Evolutionary conservation across 345 rosid genomes (phyloP), one percentile per base, ranked within the genome.

Genomic region (Raphanus sativus): DNA sequence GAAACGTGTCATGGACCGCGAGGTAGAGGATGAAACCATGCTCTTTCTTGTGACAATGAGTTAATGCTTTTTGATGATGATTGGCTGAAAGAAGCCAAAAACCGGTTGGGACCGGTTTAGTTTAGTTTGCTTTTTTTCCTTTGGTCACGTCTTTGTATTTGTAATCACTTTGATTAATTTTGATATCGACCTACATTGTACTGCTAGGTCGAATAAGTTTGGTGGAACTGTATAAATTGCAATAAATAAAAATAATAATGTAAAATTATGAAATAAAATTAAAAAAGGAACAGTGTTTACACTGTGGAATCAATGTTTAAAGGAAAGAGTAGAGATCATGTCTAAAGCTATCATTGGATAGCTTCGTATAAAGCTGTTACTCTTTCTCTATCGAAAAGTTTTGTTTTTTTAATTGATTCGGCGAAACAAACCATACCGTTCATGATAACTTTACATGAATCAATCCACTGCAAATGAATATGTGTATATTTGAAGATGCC

Each of bases 351-450:
- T 63, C 29, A 69, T 69, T 69, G 32, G 64, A 69, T 52, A 69
- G 72, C 30, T 72, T 38, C 67, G 76, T 65, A 65, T 77, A 77
- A 77, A 77, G 81, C 81, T 77, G 73, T 42, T 24, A 15, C 72
- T 77, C 76, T 71, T 65, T 65, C 62, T 58, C 71, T 42, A 7
- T 65, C 38, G 21, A 65, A 64, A 10, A 24, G 28, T 58, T 63
- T 69, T 45, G 45, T 40, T 6, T 62, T 28, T 28, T 28, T 28
- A 3, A 28, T 28, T 28, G 30, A 4, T 28, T 28, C 30, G 30
- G 30, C 30, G 3, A 28, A 28, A 28, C 30, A 28, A 28, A 28
- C 30, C 30, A 28, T 28, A 28, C 30, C 30, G 30, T 28, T 28
- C 30, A 28, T 28, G 30, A 28, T 28, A 21, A 21, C 21, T 21